Evolutionary conservation across 805 yeast species (phyloP), one percentile per base, ranked within the genome.

Genomic region (Starmerella riodocensis): DNA sequence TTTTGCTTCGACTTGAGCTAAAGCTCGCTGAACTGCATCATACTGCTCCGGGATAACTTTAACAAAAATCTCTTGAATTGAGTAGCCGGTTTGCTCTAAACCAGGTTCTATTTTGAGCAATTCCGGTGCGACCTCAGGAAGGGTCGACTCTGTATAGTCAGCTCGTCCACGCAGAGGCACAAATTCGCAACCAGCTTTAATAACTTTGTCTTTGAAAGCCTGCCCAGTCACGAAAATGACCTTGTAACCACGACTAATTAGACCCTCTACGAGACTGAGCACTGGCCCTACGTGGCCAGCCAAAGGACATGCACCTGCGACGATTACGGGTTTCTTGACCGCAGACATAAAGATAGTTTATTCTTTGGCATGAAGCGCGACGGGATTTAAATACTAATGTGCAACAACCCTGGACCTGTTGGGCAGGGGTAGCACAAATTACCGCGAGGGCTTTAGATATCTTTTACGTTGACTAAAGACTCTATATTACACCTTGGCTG

Each of bases 241-340:
- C 11, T 31, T 25, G 25, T 20, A 31, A 13, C 34, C 34, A 4
- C 34, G 23, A 7, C 13, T 16, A 4, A 20, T 24, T 12, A 31
- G 20, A 8, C 21, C 26, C 23, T 20, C 11, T 4, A 12, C 7
- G 11, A 31, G n/a, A 4, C 14, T 21, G 26, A 31, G 26, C 11
- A 31, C 34, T 13, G 34, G 34, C n/a, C 34, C 34, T 6, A 31
- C 8, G 25, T 31, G 34, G 12, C 34, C 34, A 4, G 34, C 34
- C 5, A 31, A 17, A 7, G 34, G 34, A 14, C 34, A 31, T 4
- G 34, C 34, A 21, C 34, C 19, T 7, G 34, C 34, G 20, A 31
- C 14, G 4, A 31, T 21, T 9, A 20, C 9, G 4, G 34, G 34
- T 21, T 31, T 31, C 25, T 28, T 17, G 18, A 16, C 12, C 12